Base-by-base conservation (phyloP, 257 asterid species). In the Capsicum chinense region DNA sequence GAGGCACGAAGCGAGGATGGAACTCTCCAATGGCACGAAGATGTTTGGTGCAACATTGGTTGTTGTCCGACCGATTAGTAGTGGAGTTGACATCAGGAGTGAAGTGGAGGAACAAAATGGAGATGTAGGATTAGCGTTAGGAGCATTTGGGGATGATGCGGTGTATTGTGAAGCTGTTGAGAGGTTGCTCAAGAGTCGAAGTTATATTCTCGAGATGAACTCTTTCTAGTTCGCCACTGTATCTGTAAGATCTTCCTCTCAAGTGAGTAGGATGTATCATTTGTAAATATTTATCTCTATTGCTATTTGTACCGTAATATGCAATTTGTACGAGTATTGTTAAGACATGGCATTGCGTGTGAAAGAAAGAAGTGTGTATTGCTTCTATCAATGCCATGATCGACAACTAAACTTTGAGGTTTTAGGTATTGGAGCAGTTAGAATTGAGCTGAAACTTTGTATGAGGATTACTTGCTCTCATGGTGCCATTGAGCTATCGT, bases 191-290 rank as follows among this genome's bases (percentile, higher is more conserved):
- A 91, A 90, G 70, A 71, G 92, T 86, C 85, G 90, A 88, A 86
- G 90, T 80, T 92, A 91, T 70, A 86, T 92, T 84, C 92, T 91
- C n/a, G 96, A 92, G 86, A 92, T 92, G 94, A 91, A 92, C 88
- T 89, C 96, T 7, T 91, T 92, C 81, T 92, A 70, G 80, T 58
- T 71, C 54, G 2, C 42, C 14, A 44, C 19, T 6, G 19, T 73
- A 21, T 73, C 80, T 19, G 63, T 76, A 76, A 76, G 81, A 17
- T 26, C 50, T 76, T 52, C 26, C 4, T 54, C 81, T 76, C 64
- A 54, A 26, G 14, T 56, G 79, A 76, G 14, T 54, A 15, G 62
- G 81, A 7, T 54, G 14, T 13, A 14, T 76, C 26, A 52, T 76
- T 52, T 76, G 81, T 76, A 76, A 54, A 52, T 74, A 76, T 37